These are phyloP conservation scores for Limonium bicolor DNA, from an alignment of 148 eudicot genomes.

Conservation along the genomic window DNA sequence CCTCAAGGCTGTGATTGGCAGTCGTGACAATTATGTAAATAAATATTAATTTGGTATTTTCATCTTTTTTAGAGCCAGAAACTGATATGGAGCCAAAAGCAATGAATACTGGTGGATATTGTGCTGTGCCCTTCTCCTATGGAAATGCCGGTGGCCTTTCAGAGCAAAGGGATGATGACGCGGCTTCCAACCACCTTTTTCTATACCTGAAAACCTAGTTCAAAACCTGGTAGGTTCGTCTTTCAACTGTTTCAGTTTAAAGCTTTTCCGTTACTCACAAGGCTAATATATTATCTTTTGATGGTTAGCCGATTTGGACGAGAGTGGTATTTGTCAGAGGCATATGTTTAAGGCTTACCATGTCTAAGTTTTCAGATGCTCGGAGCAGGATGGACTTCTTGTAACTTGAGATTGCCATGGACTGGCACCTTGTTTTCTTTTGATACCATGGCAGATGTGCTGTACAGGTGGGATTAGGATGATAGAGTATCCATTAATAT, in stretches of 20 bases:
- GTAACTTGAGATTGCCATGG: conserved; percentile 81
- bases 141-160: conserved; percentile 30
- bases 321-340: conserved; percentile 30
- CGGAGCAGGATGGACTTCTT: conserved; percentile 83
- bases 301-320: conserved; percentile 35
- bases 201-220: conserved; percentile 58
- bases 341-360: conserved; percentile 72
- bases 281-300: conserved; percentile 18
- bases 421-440: conserved; percentile 83
- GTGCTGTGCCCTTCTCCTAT: conserved; percentile 61
- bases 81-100: conserved; percentile 21
- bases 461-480: conserved; percentile 98
- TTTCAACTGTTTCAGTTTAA: conserved; percentile 1
- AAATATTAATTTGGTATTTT: no score
- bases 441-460: conserved; percentile 76
- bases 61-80: conserved; percentile 27
- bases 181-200: conserved; percentile 51
- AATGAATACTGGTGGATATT: conserved; percentile 36
- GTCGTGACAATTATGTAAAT: no score
- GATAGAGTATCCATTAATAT: conserved; percentile 26
- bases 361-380: conserved; percentile 99
- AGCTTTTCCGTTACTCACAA: conserved; percentile 2
- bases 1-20: no score
- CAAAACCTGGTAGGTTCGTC: conserved; percentile 58
- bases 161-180: conserved; percentile 35